Evolutionary conservation across 805 yeast species (phyloP), one percentile per base, ranked within the genome.

Genomic region (Pichia nakasei): DNA sequence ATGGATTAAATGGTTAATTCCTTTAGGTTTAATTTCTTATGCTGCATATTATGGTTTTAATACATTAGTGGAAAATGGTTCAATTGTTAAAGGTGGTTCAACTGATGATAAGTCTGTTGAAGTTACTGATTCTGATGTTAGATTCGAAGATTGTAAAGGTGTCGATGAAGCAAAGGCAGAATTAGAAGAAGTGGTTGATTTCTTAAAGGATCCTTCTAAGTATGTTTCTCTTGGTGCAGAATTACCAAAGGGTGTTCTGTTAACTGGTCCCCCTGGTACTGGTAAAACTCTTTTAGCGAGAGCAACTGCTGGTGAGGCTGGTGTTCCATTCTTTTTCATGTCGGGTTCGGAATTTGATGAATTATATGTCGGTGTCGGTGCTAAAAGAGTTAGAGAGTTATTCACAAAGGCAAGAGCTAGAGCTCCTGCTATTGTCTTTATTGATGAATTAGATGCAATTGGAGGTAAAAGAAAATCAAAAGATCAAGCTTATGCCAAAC

Each of bases 291-390:
- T 91, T 52, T 75, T 93, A 51, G 97, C 97, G 0, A 79, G 97
- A 56, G 97, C 98, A 24, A 94, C 96, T 26, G 98, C 98, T 8
- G 97, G 97, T 51, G 97, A 91, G 66, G 97, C 98, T 7, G 97
- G 96, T 44, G 97, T 93, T 21, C 98, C 97, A 36, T 93, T 93
- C 60, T 91, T 89, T 66, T 91, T 91, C 65, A 91, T 93, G 97
- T 85, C 96, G 6, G 98, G 98, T 38, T 86, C 96, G 1, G 98
- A 93, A 63, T 93, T 93, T 60, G 99, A 94, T 62, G 98, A 93
- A 66, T 76, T 94, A 53, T 93, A 91, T 58, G 98, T 93, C 19
- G 99, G 99, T 62, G 97, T 94, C 38, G 99, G 99, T 60, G 98
- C 99, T 43, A 91, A 89, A 64, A 78, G 98, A 59, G 94, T 93